A percentile compares a stretch with the other conserved stretches of the same genome.
These are phyloP conservation scores for Mortierella sp. DNA, from an alignment of 371 early-diverging fungal species.

Conservation along the genomic window DNA sequence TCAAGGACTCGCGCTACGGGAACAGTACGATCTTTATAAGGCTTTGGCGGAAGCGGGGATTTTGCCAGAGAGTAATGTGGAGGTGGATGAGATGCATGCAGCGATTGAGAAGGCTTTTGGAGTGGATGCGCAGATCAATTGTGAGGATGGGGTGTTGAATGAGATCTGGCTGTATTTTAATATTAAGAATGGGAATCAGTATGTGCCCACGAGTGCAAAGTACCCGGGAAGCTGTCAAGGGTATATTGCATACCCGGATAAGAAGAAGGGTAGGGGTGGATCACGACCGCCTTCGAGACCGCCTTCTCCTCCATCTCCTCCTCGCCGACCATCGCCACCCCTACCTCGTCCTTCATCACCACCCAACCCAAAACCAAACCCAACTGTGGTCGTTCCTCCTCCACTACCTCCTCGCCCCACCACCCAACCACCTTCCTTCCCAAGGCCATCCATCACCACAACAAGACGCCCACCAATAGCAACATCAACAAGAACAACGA, in stretches of 20 bases:
- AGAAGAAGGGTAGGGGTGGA: slow-evolving; percentile 14
- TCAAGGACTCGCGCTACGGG: slow-evolving; percentile 64
- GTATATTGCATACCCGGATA: slow-evolving; percentile 47
- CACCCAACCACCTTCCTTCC: too few species aligned
- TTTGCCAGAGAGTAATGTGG: slow-evolving; percentile 71
- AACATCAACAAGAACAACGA: not conserved
- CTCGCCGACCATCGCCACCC: not conserved
- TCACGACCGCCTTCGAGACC: not conserved
- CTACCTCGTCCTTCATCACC: not conserved
- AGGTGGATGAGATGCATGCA: slow-evolving; percentile 60
- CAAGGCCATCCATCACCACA: too few species aligned
- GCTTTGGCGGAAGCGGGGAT: slow-evolving; percentile 70
- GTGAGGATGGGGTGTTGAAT: slow-evolving; percentile 48
- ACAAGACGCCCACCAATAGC: too few species aligned
- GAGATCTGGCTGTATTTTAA: slow-evolving; percentile 43
- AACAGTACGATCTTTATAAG: slow-evolving; percentile 68
- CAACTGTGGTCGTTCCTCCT: too few species aligned
- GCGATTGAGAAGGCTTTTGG: slow-evolving; percentile 64
- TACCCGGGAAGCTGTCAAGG: slow-evolving; percentile 56
- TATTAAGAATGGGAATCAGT: slow-evolving; percentile 15
- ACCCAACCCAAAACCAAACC: too few species aligned
- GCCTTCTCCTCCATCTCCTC: not conserved
- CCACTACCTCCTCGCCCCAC: too few species aligned
- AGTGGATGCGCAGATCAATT: slow-evolving; percentile 57
- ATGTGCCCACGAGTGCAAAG: slow-evolving; percentile 12